These are phyloP conservation scores for Terana coerulea DNA, from an alignment of 768 basidiomycete species.

Conservation along the genomic window DNA sequence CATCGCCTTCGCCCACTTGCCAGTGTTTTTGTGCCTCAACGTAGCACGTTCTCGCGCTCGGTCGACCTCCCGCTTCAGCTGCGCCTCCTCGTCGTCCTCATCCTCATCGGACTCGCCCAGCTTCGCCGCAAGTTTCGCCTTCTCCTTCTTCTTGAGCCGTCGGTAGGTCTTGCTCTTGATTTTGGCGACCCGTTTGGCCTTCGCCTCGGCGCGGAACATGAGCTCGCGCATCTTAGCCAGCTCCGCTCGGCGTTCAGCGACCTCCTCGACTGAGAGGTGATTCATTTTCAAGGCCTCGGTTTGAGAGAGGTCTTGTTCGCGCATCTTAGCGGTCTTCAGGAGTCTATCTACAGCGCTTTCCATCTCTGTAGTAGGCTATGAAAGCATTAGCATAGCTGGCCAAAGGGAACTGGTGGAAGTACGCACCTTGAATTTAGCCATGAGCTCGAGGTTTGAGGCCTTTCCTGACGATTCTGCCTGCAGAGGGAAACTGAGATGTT, in stretches of 20 bases:
- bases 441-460: constrained; percentile 69
- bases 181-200: constrained; percentile 86
- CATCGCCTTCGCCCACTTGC: constrained; percentile 84
- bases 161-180: constrained; percentile 96
- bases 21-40: constrained; percentile 80
- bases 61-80: constrained; percentile 69
- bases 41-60: constrained; percentile 90
- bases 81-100: constrained; percentile 42
- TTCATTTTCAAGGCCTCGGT: constrained; percentile 85
- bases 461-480: constrained; percentile 56
- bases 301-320: constrained; percentile 72
- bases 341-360: constrained; percentile 83
- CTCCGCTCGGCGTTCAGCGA: constrained; percentile 74
- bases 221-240: constrained; percentile 88
- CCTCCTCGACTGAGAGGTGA: constrained; percentile 81
- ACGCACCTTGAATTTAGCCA: constrained; percentile 82
- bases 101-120: constrained; percentile 45
- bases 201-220: constrained; percentile 88
- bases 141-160: constrained; percentile 76
- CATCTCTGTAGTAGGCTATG: constrained; percentile 76
- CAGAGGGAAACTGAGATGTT: constrained; percentile 83
- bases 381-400: constrained; percentile 2
- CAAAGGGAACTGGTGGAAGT: no score
- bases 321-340: constrained; percentile 75
- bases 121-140: constrained; percentile 50